These are phyloP conservation scores for Wallemia mellicola DNA, from an alignment of 1,284 basidiomycete species.

Conservation along the genomic window DNA sequence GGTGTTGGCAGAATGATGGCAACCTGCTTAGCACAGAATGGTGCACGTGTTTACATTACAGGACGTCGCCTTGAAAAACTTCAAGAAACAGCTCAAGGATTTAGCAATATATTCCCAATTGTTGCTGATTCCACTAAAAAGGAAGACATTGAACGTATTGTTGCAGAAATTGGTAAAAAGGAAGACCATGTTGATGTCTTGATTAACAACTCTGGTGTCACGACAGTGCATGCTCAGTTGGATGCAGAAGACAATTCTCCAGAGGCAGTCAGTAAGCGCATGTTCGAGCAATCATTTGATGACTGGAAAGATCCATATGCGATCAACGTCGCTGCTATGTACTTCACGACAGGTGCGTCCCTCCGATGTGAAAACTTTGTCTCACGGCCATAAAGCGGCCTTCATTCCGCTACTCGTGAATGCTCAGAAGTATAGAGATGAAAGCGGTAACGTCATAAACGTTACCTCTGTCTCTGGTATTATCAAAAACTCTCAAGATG, in stretches of 20 bases:
- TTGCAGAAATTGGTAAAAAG: conserved; percentile 8
- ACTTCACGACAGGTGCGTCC: conserved; percentile 15
- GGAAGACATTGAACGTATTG: conserved; percentile 13
- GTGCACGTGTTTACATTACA: conserved; percentile 8
- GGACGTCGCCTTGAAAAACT: conserved; percentile 2
- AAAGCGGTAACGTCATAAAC: conserved; percentile 15
- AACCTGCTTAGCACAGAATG: conserved; percentile 6
- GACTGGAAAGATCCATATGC: conserved; percentile 8
- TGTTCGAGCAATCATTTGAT: conserved; percentile 15
- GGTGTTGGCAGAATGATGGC: background rate
- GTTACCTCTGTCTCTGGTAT: conserved; percentile 13
- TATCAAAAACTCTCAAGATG: conserved; percentile 11
- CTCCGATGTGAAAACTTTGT: too few relatives aligned
- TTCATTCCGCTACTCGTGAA: conserved; percentile 15
- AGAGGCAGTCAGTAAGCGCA: conserved; percentile 13
- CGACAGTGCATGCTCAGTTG: conserved; percentile 8
- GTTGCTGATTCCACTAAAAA: conserved; percentile 14
- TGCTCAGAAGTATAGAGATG: conserved; percentile 11
- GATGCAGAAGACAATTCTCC: conserved; percentile 12
- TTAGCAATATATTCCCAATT: conserved; percentile 10
- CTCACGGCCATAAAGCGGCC: too few relatives aligned
- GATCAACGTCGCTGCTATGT: conserved; percentile 9
- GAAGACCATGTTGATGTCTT: conserved; percentile 13
- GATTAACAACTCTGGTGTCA: conserved; percentile 15
- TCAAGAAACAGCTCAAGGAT: conserved; percentile 2